phyloP scores from a whole-genome alignment of 345 rosid species.

The Theobroma cacao region DNA sequence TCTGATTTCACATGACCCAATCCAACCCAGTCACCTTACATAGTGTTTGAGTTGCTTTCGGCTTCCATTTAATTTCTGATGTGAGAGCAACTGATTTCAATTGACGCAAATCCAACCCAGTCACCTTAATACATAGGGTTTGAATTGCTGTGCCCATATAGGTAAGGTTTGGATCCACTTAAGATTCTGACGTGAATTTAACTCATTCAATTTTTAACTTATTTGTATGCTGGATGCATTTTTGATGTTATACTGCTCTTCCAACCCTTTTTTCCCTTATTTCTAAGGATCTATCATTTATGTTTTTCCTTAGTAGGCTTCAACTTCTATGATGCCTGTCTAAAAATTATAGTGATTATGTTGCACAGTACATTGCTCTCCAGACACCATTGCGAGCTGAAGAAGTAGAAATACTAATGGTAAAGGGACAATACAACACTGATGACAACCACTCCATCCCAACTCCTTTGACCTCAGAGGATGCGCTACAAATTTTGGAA shows the following conservation, averaged over 20 bases:
- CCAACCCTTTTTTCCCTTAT: neutral
- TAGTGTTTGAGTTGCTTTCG: neutral
- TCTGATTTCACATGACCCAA: neutral
- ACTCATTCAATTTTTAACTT: neutral
- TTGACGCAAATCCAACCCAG: neutral
- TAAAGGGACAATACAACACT: constrained; percentile 35
- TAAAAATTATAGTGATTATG: constrained; percentile 9
- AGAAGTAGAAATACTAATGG: constrained; percentile 65
- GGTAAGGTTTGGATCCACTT: neutral
- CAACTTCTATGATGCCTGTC: constrained; percentile 9
- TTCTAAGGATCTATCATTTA: neutral
- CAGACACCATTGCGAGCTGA: constrained; percentile 60
- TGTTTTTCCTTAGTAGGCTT: neutral
- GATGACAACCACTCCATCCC: constrained; percentile 16
- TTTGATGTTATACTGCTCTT: neutral
- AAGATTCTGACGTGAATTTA: neutral
- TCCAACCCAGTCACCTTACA: neutral
- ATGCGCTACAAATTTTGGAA: constrained; percentile 50
- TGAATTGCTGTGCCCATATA: neutral
- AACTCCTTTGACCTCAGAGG: constrained; percentile 30
- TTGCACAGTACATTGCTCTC: constrained; percentile 64
- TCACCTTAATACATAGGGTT: neutral
- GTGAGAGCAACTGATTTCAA: neutral
- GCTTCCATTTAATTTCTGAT: neutral
- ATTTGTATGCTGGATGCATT: neutral